Evolutionary conservation across 352 stramenopile genomes (phyloP).

Genomic region (Pythium chondricola): DNA sequence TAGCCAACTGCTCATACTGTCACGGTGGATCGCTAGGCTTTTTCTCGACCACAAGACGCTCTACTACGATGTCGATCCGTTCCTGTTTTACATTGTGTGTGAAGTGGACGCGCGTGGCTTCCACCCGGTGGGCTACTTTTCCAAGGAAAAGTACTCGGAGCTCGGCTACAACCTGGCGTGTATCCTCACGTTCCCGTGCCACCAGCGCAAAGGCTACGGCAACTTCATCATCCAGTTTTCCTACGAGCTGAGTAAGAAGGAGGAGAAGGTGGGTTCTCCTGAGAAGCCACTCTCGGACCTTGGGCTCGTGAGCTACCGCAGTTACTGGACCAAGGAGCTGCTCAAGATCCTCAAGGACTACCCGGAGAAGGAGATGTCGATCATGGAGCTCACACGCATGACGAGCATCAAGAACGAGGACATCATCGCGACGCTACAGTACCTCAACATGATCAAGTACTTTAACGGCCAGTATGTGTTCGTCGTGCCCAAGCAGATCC

Average conservation of each 20-base stretch:
- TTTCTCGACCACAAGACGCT: constrained; percentile 99
- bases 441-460: constrained; percentile 98
- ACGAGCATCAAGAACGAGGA: constrained; percentile 96
- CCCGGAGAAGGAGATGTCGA: constrained; percentile 79
- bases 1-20: no score
- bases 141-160: constrained; percentile 98
- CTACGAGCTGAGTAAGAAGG: constrained; percentile 98
- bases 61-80: constrained; percentile 99
- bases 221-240: constrained; percentile 99
- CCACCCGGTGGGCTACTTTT: constrained; percentile 98
- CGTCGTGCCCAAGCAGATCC: constrained; percentile 89
- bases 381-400: constrained; percentile 94
- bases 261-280: constrained; percentile 95
- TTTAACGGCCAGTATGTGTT: constrained; percentile 99
- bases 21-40: no score
- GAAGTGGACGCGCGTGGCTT: constrained; percentile 89
- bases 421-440: constrained; percentile 97
- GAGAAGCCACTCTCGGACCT: constrained; percentile 99
- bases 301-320: constrained; percentile 97
- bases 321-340: constrained; percentile 98
- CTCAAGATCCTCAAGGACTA: constrained; percentile 87
- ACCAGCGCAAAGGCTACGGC: constrained; percentile 97
- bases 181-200: constrained; percentile 99
- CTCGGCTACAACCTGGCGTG: constrained; percentile 99
- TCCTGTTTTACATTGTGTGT: constrained; percentile 99